Conservation (phyloP, 768 basidiomycete species). For the Neoboletus brunneissimus region DNA sequence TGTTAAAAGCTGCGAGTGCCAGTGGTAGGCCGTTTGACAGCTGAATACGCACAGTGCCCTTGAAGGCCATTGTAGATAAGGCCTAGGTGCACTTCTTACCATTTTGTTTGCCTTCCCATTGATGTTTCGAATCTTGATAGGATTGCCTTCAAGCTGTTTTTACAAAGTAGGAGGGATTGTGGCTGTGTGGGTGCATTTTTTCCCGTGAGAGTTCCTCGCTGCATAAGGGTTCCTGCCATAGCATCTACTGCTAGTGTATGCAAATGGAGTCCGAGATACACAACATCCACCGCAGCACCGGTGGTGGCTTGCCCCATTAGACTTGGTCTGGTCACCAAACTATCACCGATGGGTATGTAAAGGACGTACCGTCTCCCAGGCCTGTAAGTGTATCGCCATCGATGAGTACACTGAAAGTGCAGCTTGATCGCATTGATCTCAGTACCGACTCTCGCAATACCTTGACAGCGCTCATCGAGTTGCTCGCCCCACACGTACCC, state of each 20-base stretch:
- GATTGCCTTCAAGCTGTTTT: too few relatives aligned
- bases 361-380: background rate
- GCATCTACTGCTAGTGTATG: too few relatives aligned
- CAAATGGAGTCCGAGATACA: too few relatives aligned
- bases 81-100: background rate
- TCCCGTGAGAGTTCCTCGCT: too few relatives aligned
- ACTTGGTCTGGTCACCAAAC: background rate
- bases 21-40: too few relatives aligned
- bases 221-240: too few relatives aligned
- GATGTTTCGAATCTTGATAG: background rate
- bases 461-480: constrained; percentile 4
- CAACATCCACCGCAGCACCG: too few relatives aligned
- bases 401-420: background rate
- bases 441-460: background rate
- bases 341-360: background rate
- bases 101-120: background rate
- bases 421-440: constrained; percentile 14
- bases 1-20: too few relatives aligned
- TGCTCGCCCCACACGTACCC: constrained; percentile 15
- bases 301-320: background rate
- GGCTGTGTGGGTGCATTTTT: too few relatives aligned
- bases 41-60: background rate
- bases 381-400: background rate
- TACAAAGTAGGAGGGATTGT: too few relatives aligned
- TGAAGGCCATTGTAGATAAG: background rate